Evolutionary conservation across 306 rosid genomes (phyloP).

Genomic region (Hylodesmum podocarpum): DNA sequence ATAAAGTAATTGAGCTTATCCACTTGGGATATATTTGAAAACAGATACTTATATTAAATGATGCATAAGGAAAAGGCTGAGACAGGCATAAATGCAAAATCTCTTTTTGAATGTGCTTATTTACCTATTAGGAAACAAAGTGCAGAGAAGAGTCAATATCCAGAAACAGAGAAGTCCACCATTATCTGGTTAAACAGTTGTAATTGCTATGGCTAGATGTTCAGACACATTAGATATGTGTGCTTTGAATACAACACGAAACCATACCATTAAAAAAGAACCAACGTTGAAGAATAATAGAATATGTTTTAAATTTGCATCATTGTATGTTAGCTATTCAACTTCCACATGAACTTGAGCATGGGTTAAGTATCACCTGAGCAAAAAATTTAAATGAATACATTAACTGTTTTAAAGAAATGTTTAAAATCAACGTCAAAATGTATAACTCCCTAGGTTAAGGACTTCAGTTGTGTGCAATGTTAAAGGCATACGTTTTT

Average conservation of each 20-base stretch:
- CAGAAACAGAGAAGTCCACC: slow-evolving; percentile 58
- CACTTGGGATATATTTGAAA: not conserved
- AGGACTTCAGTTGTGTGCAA: not conserved
- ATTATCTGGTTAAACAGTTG: slow-evolving; percentile 78
- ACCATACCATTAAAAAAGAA: slow-evolving; percentile 82
- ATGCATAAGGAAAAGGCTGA: not conserved
- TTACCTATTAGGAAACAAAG: slow-evolving; percentile 65
- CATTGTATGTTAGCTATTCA: not conserved
- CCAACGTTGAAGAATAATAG: slow-evolving; percentile 46
- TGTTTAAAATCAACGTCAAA: not conserved
- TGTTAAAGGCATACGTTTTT: not conserved
- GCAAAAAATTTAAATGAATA: not conserved
- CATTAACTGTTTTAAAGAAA: not conserved
- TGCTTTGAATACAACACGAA: slow-evolving; percentile 63
- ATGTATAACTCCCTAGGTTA: not conserved
- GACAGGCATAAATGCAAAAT: not conserved
- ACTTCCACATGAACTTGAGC: not conserved
- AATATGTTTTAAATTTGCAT: not conserved
- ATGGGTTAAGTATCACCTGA: not conserved
- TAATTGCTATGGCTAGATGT: slow-evolving; percentile 60
- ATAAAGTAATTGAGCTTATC: not conserved
- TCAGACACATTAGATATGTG: slow-evolving; percentile 58
- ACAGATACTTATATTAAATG: not conserved
- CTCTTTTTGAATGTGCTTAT: not conserved
- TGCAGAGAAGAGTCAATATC: slow-evolving; percentile 54